phyloP scores from a whole-genome alignment of 2,329 filamentous ascomycete species.

The Fusarium citri region DNA sequence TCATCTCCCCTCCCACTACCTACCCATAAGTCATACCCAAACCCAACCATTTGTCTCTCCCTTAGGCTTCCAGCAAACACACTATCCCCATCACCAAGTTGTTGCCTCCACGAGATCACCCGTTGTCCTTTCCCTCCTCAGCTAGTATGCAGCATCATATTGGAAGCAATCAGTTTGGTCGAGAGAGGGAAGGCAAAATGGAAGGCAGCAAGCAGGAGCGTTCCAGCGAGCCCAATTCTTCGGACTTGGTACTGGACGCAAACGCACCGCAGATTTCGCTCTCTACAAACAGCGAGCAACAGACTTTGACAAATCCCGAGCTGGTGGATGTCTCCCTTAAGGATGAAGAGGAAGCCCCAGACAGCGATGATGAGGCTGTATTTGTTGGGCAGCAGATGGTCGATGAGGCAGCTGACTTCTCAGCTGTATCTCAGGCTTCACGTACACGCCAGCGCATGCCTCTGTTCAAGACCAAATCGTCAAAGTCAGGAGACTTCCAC shows the following conservation, averaged over 20 bases:
- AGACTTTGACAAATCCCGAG: not conserved
- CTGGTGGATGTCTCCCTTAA: not conserved
- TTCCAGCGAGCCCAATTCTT: not conserved
- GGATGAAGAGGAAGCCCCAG: not conserved
- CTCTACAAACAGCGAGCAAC: not conserved
- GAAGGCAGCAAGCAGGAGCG: not conserved
- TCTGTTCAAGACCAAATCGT: not conserved
- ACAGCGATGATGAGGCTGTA: not conserved
- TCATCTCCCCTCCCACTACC: not conserved
- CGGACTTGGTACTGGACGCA: not conserved
- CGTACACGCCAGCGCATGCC: not conserved
- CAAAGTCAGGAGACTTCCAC: not conserved
- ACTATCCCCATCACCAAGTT: not conserved
- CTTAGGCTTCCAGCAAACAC: not conserved
- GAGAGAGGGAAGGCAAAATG: constrained; percentile 3
- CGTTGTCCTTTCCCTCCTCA: not conserved
- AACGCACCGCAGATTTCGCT: not conserved
- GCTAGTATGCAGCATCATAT: not conserved
- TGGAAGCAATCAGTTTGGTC: not conserved
- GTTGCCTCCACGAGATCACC: not conserved
- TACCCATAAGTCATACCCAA: not conserved
- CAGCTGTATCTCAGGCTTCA: not conserved
- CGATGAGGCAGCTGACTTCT: not conserved
- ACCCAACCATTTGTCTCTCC: not conserved
- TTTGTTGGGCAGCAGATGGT: not conserved